Percentiles rank a stretch among this genome's conserved stretches.
phyloP scores from a whole-genome alignment of 2,329 filamentous ascomycete species.

The Emmonsiellopsis sp. region DNA sequence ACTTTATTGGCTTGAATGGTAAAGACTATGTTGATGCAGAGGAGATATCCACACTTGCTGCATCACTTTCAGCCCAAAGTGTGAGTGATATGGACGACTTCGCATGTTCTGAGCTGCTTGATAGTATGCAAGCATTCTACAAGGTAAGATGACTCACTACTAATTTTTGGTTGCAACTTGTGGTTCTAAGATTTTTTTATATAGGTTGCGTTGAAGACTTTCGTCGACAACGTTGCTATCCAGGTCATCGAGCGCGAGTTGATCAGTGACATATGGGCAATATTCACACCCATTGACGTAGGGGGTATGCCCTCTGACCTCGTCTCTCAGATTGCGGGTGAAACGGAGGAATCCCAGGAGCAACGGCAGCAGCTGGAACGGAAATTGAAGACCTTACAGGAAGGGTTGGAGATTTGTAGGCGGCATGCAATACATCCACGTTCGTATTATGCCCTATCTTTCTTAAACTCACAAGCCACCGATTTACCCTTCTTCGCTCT shows the following conservation, averaged over 20 bases:
- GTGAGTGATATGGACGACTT: constrained; percentile 28
- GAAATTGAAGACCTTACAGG: background rate
- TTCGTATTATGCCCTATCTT: background rate
- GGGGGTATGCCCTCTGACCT: constrained; percentile 12
- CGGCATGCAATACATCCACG: background rate
- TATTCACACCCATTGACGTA: constrained; percentile 19
- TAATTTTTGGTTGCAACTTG: background rate
- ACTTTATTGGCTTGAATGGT: background rate
- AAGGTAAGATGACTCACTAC: constrained; percentile 22
- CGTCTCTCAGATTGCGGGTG: constrained; percentile 15
- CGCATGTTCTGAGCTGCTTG: constrained; percentile 29
- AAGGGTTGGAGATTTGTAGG: background rate
- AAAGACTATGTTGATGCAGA: too few species aligned
- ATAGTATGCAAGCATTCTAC: constrained; percentile 39
- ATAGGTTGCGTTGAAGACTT: constrained; percentile 32
- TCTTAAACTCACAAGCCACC: background rate
- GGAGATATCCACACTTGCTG: background rate
- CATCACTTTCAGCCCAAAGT: constrained; percentile 5
- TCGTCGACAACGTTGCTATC: constrained; percentile 32
- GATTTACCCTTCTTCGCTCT: too few species aligned
- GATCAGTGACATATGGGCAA: constrained; percentile 17
- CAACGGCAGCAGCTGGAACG: background rate
- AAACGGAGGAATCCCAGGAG: constrained; percentile 6
- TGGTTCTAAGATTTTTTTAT: background rate
- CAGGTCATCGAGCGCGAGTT: constrained; percentile 29